Base-by-base conservation (phyloP, 106 monocot species). In the Posidonia australis region DNA sequence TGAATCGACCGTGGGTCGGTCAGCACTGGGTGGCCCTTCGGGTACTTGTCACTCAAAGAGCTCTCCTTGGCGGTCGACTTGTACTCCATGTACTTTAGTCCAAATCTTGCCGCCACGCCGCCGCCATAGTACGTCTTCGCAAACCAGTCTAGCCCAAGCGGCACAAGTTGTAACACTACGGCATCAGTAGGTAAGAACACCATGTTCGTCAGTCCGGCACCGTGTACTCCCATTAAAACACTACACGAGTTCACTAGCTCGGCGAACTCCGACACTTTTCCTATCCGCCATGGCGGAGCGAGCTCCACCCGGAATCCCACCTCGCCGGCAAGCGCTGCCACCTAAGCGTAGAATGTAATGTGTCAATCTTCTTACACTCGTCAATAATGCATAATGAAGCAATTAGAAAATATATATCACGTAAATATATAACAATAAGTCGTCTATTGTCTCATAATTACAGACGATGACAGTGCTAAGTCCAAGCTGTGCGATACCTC, bases 81-180 rank as follows among this genome's bases (percentile, higher is more conserved):
- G 59, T 87, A 82, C 77, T 87, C 77, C 42, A 84, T 31, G 31
- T 92, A 84, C 49, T 69, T n/a, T n/a, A n/a, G n/a, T n/a, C n/a
- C n/a, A n/a, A n/a, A n/a, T n/a, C n/a, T n/a, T n/a, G n/a, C n/a
- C 17, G 84, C 65, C 7, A 78, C 77, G 24, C 70, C 36, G 0
- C 67, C 82, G 49, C 63, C 84, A 64, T 81, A 81, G 41, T 48
- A 54, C 5, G 51, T 55, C 24, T 43, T 22, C 25, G 72, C 32
- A 36, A 55, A 54, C 72, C 72, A 72, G 45, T 72, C 64, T 11
- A 13, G 46, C 19, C 60, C 29, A 75, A 70, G 85, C 9, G 92
- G 92, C 26, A 83, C 79, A 18, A 92, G 72, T 64, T 92, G 92
- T 5, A 92, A 47, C 29, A 92, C 41, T 18, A 79, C 79, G 14